A percentile compares a stretch with the other conserved stretches of the same genome.
These are phyloP conservation scores for Nasturtium officinale DNA, from an alignment of 345 rosid genomes.

Conservation along the genomic window DNA sequence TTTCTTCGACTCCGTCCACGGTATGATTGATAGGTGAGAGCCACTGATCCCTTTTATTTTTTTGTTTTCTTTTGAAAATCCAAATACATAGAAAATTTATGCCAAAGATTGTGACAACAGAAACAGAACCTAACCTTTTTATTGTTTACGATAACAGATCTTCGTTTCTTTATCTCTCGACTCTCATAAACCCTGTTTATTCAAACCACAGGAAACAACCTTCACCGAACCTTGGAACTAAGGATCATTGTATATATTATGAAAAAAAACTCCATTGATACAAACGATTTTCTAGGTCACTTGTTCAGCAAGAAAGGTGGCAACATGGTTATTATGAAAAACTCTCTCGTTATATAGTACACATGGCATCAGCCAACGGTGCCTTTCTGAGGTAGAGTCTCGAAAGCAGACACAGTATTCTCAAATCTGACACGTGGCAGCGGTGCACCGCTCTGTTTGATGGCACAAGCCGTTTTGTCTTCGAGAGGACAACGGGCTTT, in stretches of 20 bases:
- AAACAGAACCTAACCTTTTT: background rate
- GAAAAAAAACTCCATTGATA: background rate
- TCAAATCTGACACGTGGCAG: conserved; percentile 86
- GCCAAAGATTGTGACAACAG: background rate
- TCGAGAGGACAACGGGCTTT: conserved; percentile 97
- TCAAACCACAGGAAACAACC: background rate
- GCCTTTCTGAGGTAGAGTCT: conserved; percentile 90
- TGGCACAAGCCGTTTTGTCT: conserved; percentile 94
- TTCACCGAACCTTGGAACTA: background rate
- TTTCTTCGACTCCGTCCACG: background rate
- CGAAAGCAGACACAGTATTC: conserved; percentile 97
- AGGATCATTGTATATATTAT: background rate
- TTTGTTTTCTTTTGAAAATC: no score
- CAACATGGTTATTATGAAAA: background rate
- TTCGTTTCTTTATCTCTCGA: background rate
- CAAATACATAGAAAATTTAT: no score
- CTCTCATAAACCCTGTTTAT: background rate
- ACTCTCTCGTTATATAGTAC: background rate
- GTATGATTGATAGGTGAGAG: no score
- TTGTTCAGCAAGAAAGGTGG: background rate
- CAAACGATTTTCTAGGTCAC: background rate
- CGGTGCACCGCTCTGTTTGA: conserved; percentile 96
- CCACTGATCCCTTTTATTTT: no score
- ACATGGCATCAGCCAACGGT: conserved; percentile 40
- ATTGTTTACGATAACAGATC: background rate